Conservation (phyloP, 2,329 filamentous ascomycete genomes). For the Didymella pomorum region DNA sequence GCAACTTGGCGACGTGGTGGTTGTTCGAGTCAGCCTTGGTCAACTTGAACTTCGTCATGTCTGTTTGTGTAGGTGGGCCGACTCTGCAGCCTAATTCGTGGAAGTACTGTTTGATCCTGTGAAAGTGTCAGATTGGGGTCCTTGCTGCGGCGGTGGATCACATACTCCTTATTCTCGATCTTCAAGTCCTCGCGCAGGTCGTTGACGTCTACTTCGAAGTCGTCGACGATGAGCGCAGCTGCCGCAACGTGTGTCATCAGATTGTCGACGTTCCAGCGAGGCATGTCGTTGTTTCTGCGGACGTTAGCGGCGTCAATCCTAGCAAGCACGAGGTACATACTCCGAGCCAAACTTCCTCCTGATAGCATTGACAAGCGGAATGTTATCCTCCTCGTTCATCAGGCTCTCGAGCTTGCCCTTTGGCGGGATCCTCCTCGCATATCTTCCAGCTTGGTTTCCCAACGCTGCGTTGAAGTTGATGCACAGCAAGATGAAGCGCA, state of each 20-base stretch:
- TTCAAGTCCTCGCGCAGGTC: constrained; percentile 75
- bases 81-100: constrained; percentile 77
- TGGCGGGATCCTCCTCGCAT: constrained; percentile 62
- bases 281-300: constrained; percentile 60
- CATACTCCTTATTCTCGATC: constrained; percentile 71
- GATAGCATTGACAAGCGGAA: constrained; percentile 40
- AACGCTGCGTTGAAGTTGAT: constrained; percentile 58
- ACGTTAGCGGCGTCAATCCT: constrained; percentile 20
- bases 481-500: constrained; percentile 59
- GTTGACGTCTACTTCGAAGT: constrained; percentile 75
- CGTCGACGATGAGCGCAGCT: constrained; percentile 74
- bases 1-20: constrained; percentile 73
- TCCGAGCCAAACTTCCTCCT: constrained; percentile 69
- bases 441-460: constrained; percentile 40
- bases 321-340: constrained; percentile 27
- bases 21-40: constrained; percentile 68
- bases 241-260: constrained; percentile 77
- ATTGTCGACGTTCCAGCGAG: constrained; percentile 75
- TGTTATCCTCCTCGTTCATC: constrained; percentile 54
- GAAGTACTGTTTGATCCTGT: constrained; percentile 71
- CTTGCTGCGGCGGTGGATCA: background rate
- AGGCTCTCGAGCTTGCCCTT: constrained; percentile 72
- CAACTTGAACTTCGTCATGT: constrained; percentile 62
- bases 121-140: constrained; percentile 20
- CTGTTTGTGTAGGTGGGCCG: constrained; percentile 55